A percentile compares a stretch with the other conserved stretches of the same genome.
Conservation (phyloP, 1,284 basidiomycete genomes). For the Meira miltonrushii region DNA sequence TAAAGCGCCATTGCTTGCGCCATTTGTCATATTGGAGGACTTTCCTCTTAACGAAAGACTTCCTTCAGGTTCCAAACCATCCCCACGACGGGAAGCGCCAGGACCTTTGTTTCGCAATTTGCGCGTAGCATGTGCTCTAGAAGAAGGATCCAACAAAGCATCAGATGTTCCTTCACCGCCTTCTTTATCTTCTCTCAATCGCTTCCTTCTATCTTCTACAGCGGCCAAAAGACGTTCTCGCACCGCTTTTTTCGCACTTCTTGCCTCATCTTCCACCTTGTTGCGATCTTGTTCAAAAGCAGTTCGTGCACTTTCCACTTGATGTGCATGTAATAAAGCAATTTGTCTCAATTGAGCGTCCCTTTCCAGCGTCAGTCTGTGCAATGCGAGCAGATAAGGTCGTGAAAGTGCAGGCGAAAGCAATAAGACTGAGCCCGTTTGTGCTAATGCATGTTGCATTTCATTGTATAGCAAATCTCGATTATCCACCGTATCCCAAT, state of each 20-base stretch:
- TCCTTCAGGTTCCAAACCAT: constrained; percentile 3
- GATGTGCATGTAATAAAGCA: constrained; percentile 43
- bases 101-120: constrained; percentile 48
- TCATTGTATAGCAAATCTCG: constrained; percentile 46
- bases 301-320: constrained; percentile 37
- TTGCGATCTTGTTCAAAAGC: constrained; percentile 14
- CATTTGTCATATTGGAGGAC: not conserved
- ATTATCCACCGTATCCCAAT: constrained; percentile 48
- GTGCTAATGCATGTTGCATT: constrained; percentile 35
- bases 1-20: not conserved
- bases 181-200: constrained; percentile 47
- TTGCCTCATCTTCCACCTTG: constrained; percentile 18
- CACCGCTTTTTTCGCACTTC: constrained; percentile 19
- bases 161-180: constrained; percentile 44
- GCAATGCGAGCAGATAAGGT: constrained; percentile 41
- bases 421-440: constrained; percentile 41
- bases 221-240: constrained; percentile 46
- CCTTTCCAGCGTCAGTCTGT: constrained; percentile 34
- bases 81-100: constrained; percentile 6
- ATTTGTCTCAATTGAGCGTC: constrained; percentile 37
- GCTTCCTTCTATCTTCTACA: constrained; percentile 44
- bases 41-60: constrained; percentile 1
- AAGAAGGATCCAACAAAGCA: constrained; percentile 36
- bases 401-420: constrained; percentile 36
- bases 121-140: constrained; percentile 48